Evolutionary conservation across 2,329 filamentous ascomycete genomes (phyloP), one percentile per base, ranked within the genome.

Genomic region (Botrytis galanthina): DNA sequence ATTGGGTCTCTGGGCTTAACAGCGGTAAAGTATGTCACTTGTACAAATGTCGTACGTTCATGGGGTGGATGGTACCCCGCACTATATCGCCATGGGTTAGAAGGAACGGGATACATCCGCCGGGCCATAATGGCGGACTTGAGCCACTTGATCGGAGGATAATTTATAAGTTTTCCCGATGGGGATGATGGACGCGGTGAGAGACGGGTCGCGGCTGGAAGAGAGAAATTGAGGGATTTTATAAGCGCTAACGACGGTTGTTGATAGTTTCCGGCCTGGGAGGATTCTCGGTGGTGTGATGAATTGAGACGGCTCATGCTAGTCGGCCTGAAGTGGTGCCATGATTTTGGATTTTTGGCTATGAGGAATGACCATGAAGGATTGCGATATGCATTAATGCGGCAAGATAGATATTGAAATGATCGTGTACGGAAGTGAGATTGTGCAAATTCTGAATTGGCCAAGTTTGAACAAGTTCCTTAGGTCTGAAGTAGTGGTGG

Each of bases 1-100:
- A 42, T 68, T 37, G 66, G 48, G 37, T 57, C 20, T 42, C 46
- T 69, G 66, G 54, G n/a, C 37, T n/a, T 29, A 18, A 29, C 51
- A 37, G 37, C 48, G 37, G 48, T 69, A 69, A 48, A 10, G 48
- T 32, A 69, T 69, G 66, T 69, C 66, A 69, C 70, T 67, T 44
- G 44, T 67, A 32, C n/a, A 57, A 57, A 57, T 57, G n/a, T 57
- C 14, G 51, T 57, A 66, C 66, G 14, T 32, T 9, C 29, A n/a
- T 39, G 32, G 14, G 7, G 35, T 68, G 18, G 29, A 57, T 69
- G 35, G 48, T 57, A 69, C 66, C 66, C 66, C 66, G 20, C 66
- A 69, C 35, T 32, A 69, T 69, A 16, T 57, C 9, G 16, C 37
- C 42, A 51, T 26, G 12, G 18, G 35, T 16, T 57, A 42, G 37